Evolutionary conservation across 2,329 filamentous ascomycete genomes (phyloP).

Genomic region (Colletotrichum endophyticum): DNA sequence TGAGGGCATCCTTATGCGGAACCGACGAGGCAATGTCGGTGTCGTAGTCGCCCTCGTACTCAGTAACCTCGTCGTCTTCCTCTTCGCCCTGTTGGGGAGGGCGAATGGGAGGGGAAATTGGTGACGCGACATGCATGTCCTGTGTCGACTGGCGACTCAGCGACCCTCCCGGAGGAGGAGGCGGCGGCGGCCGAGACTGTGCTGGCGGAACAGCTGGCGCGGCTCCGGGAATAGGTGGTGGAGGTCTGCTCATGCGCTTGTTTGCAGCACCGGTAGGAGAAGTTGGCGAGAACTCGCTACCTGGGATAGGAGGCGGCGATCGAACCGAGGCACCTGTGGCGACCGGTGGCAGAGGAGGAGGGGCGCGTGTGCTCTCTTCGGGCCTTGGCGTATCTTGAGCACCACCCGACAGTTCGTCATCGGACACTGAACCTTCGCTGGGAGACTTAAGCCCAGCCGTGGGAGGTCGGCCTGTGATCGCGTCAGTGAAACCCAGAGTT

Average conservation of each 20-base stretch:
- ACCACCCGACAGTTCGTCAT: slow-evolving; percentile 78
- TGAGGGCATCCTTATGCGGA: slow-evolving; percentile 93
- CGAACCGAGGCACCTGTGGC: slow-evolving; percentile 23
- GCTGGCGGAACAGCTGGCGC: slow-evolving; percentile 50
- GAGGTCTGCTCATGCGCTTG: slow-evolving; percentile 62
- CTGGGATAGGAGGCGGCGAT: slow-evolving; percentile 40
- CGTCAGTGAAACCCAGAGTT: neutral
- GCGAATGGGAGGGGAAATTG: slow-evolving; percentile 42
- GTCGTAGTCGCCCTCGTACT: slow-evolving; percentile 98
- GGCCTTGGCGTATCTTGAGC: slow-evolving; percentile 1
- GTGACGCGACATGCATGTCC: slow-evolving; percentile 52
- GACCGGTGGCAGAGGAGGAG: slow-evolving; percentile 44
- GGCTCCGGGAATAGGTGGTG: slow-evolving; percentile 65
- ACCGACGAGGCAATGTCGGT: slow-evolving; percentile 94
- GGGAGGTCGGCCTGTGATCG: slow-evolving; percentile 62
- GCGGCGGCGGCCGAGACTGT: slow-evolving; percentile 69
- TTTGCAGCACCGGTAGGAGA: slow-evolving; percentile 48
- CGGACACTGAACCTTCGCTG: slow-evolving; percentile 82
- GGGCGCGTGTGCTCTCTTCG: slow-evolving; percentile 25
- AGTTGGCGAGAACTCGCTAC: slow-evolving; percentile 45
- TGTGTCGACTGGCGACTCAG: slow-evolving; percentile 64
- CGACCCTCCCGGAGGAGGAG: slow-evolving; percentile 62
- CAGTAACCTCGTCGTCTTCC: slow-evolving; percentile 77
- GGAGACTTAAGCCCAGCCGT: slow-evolving; percentile 59
- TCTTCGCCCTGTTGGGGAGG: slow-evolving; percentile 68